Evolutionary conservation across 306 rosid species (phyloP).

Genomic region (Geum urbanum): DNA sequence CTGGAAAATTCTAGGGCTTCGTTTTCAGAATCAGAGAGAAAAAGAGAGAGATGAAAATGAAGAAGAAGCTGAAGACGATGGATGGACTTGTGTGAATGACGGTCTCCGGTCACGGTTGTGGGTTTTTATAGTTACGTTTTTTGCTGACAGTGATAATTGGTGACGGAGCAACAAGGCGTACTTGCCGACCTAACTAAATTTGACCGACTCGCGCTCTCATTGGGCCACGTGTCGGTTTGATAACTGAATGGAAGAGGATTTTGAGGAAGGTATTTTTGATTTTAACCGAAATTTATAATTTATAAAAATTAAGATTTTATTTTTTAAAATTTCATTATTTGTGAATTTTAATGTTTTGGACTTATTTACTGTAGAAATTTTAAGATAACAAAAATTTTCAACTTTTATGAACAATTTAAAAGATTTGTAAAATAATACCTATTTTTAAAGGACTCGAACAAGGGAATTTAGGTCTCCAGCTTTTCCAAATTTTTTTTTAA

Average conservation of each 20-base stretch:
- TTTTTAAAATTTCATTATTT: too few relatives aligned
- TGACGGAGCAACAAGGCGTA: background rate
- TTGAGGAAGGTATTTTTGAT: too few relatives aligned
- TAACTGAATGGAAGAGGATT: background rate
- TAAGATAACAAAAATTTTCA: too few relatives aligned
- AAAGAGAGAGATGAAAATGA: background rate
- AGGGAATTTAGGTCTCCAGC: too few relatives aligned
- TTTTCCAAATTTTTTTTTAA: too few relatives aligned
- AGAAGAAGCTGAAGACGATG: constrained; percentile 16
- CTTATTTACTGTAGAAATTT: too few relatives aligned
- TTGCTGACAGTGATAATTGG: constrained; percentile 18
- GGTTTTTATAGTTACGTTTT: constrained; percentile 5
- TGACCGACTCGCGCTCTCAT: background rate
- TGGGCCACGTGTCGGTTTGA: background rate
- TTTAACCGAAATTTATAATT: too few relatives aligned
- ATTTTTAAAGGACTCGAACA: too few relatives aligned
- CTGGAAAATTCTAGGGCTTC: constrained; percentile 33
- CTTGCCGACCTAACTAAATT: background rate
- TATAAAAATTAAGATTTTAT: too few relatives aligned
- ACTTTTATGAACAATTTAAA: too few relatives aligned
- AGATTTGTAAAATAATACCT: too few relatives aligned
- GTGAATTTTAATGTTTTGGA: too few relatives aligned
- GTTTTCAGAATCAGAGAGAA: constrained; percentile 14
- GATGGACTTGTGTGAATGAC: background rate
- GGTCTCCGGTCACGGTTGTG: background rate